These are phyloP conservation scores for Neurospora sp. DNA, from an alignment of 2,329 filamentous ascomycete species.

Conservation along the genomic window DNA sequence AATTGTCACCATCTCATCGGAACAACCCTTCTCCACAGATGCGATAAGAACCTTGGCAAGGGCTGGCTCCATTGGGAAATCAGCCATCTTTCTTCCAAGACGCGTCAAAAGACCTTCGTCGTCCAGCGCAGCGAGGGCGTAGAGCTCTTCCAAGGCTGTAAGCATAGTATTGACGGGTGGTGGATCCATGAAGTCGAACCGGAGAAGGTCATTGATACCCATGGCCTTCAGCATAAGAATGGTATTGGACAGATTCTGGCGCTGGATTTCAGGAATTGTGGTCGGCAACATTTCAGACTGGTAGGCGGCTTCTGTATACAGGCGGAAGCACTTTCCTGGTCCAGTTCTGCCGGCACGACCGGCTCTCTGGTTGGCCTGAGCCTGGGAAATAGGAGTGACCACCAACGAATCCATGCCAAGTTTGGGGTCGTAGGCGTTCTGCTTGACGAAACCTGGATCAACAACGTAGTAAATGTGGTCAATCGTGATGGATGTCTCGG, in stretches of 20 bases:
- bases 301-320: slow-evolving; percentile 93
- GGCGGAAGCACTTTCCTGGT: slow-evolving; percentile 87
- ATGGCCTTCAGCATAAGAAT: slow-evolving; percentile 98
- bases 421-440: slow-evolving; percentile 94
- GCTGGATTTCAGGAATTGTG: slow-evolving; percentile 91
- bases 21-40: slow-evolving; percentile 78
- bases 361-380: slow-evolving; percentile 88
- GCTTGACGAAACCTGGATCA: slow-evolving; percentile 95
- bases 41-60: slow-evolving; percentile 85
- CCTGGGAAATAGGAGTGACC: slow-evolving; percentile 92
- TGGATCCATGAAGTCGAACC: slow-evolving; percentile 99
- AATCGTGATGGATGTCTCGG: slow-evolving; percentile 95
- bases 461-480: slow-evolving; percentile 97
- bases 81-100: slow-evolving; percentile 91
- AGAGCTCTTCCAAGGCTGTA: slow-evolving; percentile 88
- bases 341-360: slow-evolving; percentile 90
- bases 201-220: slow-evolving; percentile 94
- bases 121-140: slow-evolving; percentile 81
- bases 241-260: slow-evolving; percentile 83
- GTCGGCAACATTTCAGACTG: slow-evolving; percentile 96
- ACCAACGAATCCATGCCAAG: slow-evolving; percentile 95
- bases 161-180: slow-evolving; percentile 97
- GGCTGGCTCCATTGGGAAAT: slow-evolving; percentile 95
- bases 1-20: slow-evolving; percentile 88
- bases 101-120: slow-evolving; percentile 91